These are phyloP conservation scores for Fraxinus angustifolia DNA, from an alignment of 305 asterid genomes.

Conservation along the genomic window DNA sequence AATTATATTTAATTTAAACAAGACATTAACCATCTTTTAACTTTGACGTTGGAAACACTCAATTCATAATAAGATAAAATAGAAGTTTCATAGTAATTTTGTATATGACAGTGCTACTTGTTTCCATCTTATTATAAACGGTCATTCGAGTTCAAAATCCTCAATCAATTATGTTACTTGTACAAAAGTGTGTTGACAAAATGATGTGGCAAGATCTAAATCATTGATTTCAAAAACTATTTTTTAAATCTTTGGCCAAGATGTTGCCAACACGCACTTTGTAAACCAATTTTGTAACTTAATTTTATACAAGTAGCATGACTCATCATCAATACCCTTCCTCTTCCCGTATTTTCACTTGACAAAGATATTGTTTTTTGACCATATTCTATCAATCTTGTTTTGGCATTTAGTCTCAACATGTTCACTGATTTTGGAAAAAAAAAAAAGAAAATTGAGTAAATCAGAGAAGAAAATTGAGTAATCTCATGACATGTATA, in stretches of 20 bases:
- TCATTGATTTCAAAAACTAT: no score
- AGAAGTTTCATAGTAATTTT: constrained; percentile 56
- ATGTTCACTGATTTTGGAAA: not conserved
- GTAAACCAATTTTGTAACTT: no score
- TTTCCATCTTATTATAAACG: not conserved
- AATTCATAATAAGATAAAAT: constrained; percentile 57
- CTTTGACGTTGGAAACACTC: constrained; percentile 44
- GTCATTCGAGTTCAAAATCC: constrained; percentile 22
- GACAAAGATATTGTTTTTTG: constrained; percentile 11
- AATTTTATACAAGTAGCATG: no score
- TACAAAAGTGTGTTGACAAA: no score
- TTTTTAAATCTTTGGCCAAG: no score
- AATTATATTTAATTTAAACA: constrained; percentile 21
- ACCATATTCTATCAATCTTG: constrained; percentile 2
- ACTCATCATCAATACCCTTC: not conserved
- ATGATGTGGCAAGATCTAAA: no score
- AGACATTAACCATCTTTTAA: constrained; percentile 20
- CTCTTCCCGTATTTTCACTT: not conserved
- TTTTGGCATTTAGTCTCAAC: not conserved
- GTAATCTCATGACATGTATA: not conserved
- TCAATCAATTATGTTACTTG: no score
- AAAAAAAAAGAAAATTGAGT: not conserved
- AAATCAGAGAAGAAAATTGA: not conserved
- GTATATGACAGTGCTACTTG: constrained; percentile 22
- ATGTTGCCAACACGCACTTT: no score